Conservation (phyloP, 2,329 filamentous ascomycete species). For the Chaetothyriales sp. region DNA sequence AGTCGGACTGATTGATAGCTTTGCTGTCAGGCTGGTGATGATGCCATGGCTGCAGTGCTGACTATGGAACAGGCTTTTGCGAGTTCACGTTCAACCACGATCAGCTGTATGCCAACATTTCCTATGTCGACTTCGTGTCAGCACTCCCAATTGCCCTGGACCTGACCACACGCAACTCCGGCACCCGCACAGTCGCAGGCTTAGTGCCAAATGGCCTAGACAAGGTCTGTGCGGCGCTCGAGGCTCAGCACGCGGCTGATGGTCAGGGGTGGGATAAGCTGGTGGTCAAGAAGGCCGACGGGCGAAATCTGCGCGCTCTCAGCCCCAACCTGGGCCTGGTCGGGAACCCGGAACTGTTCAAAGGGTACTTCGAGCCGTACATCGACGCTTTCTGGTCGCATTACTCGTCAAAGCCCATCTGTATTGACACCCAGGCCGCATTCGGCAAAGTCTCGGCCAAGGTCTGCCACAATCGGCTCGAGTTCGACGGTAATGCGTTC, state of each 20-base stretch:
- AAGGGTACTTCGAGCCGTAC: slow-evolving; percentile 38
- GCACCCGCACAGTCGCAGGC: slow-evolving; percentile 39
- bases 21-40: neutral
- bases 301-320: slow-evolving; percentile 27
- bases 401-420: slow-evolving; percentile 32
- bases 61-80: slow-evolving; percentile 34
- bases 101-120: slow-evolving; percentile 54
- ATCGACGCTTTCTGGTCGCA: slow-evolving; percentile 37
- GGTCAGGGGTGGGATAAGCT: slow-evolving; percentile 48
- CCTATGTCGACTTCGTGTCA: slow-evolving; percentile 59
- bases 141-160: slow-evolving; percentile 45
- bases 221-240: slow-evolving; percentile 38
- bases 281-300: slow-evolving; percentile 28
- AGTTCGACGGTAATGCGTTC: slow-evolving; percentile 38
- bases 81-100: slow-evolving; percentile 51
- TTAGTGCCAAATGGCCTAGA: slow-evolving; percentile 43
- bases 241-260: slow-evolving; percentile 41
- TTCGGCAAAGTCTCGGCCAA: slow-evolving; percentile 39
- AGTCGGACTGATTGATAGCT: too few species aligned
- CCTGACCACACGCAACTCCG: slow-evolving; percentile 30
- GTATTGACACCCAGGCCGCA: slow-evolving; percentile 50
- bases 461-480: slow-evolving; percentile 29
- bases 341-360: slow-evolving; percentile 32
- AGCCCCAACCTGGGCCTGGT: slow-evolving; percentile 30
- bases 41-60: neutral